phyloP scores from a whole-genome alignment of 2,329 filamentous ascomycete species.

The Lasiodiplodia hormozganensis region DNA sequence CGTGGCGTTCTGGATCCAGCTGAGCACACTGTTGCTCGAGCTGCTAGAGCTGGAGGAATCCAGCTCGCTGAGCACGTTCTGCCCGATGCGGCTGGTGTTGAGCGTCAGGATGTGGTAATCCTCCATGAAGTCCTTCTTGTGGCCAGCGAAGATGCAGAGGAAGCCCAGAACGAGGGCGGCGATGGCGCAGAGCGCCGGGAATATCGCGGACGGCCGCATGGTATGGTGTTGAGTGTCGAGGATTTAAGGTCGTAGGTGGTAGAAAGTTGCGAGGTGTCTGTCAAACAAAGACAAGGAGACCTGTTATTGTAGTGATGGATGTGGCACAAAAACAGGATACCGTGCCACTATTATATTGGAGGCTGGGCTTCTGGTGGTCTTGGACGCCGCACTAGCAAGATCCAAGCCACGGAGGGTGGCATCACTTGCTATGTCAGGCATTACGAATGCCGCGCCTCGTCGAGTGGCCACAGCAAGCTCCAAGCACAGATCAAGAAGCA shows the following conservation, averaged over 20 bases:
- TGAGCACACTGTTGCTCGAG: conserved; percentile 27
- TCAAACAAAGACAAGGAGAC: neutral
- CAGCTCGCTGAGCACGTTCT: conserved; percentile 35
- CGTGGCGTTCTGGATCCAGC: conserved; percentile 41
- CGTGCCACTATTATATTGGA: conserved; percentile 19
- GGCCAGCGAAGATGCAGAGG: conserved; percentile 67
- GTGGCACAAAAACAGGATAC: conserved; percentile 14
- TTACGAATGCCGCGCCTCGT: conserved; percentile 25
- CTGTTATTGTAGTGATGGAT: conserved; percentile 7
- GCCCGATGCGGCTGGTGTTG: conserved; percentile 64
- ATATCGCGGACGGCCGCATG: conserved; percentile 57
- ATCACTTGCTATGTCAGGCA: conserved; percentile 24
- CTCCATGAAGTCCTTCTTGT: conserved; percentile 60
- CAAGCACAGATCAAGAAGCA: neutral
- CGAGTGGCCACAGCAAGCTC: conserved; percentile 16
- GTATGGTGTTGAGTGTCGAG: conserved; percentile 50
- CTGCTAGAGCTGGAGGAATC: conserved; percentile 29
- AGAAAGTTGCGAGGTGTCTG: neutral
- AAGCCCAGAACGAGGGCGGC: conserved; percentile 65
- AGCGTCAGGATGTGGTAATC: conserved; percentile 64
- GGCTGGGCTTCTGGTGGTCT: neutral
- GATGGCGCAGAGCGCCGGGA: conserved; percentile 60
- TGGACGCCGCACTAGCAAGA: conserved; percentile 9
- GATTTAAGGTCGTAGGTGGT: neutral
- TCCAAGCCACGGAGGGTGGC: conserved; percentile 15